Evolutionary conservation across 768 basidiomycete genomes (phyloP), one percentile per base, ranked within the genome.

Genomic region (Stropharia rugosoannulata): DNA sequence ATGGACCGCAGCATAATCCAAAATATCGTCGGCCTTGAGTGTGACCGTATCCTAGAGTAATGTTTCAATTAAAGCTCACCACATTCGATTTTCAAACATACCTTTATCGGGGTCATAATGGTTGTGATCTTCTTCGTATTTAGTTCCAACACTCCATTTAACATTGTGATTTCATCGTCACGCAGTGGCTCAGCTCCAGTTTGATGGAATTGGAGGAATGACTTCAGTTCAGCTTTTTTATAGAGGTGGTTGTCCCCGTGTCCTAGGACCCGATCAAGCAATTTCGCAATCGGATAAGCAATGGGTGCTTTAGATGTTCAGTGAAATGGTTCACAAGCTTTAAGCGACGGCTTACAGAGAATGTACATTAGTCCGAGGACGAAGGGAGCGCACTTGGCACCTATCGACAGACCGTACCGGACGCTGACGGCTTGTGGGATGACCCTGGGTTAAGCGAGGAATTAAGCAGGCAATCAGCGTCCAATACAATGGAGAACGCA

Each of bases 211-310:
- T 87, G 85, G 12, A 93, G 76, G 70, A 93, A 92, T 0, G 86
- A 85, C 60, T 87, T 87, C 36, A 89, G 78, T 57, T 88, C 85
- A 0, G 89, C 89, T 67, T 93, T 93, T 63, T 91, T 92, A 75
- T 93, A 93, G 0, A 87, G 89, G 40, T 83, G 77, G 0, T 75
- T 76, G 58, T 90, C 89, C 61, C 87, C 79, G 4, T 76, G 77
- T 19, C 96, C 96, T 1, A 98, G 82, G 5, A 88, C 81, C 47
- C 70, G 74, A 68, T 98, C 96, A n/a, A 99, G 85, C 0, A 98
- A 71, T 62, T 86, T 86, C 10, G 89, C 89, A 53, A 86, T 87
- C 3, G 90, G 90, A 68, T 79, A 95, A 0, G 93, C 92, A 51
- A 95, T 76, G 2, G 93, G 93, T 6, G 87, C 84, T 87, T 11